Evolutionary conservation across 2,329 filamentous ascomycete species (phyloP).

Genomic region (Periconia digitata): DNA sequence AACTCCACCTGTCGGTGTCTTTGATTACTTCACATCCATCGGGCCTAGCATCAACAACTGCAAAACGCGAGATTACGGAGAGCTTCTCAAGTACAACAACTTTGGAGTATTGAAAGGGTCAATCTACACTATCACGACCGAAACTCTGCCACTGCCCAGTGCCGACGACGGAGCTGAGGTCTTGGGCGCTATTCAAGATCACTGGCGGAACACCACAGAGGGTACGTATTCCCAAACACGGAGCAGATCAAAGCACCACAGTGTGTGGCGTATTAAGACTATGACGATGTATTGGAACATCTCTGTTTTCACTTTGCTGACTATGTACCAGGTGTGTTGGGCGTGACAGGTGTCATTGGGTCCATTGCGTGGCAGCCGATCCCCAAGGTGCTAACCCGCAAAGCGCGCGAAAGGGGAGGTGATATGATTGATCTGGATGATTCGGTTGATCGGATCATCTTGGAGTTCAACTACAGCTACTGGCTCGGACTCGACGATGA

Average conservation of each 20-base stretch:
- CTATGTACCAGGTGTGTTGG: no score
- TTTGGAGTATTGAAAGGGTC: constrained; percentile 30
- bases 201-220: constrained; percentile 27
- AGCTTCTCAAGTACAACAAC: constrained; percentile 51
- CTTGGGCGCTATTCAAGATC: constrained; percentile 19
- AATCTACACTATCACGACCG: constrained; percentile 33
- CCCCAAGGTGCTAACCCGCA: constrained; percentile 23
- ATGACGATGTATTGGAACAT: no score
- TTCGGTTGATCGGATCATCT: constrained; percentile 45
- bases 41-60: constrained; percentile 46
- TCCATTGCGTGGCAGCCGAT: constrained; percentile 33
- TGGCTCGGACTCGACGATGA: constrained; percentile 33
- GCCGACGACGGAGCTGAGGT: constrained; percentile 20
- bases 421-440: constrained; percentile 45
- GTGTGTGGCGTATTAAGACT: no score
- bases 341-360: constrained; percentile 25
- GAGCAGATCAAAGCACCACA: no score
- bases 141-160: constrained; percentile 25
- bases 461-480: constrained; percentile 49
- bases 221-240: no score
- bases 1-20: constrained; percentile 54
- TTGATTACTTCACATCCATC: constrained; percentile 58
- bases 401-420: constrained; percentile 20
- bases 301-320: no score
- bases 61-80: constrained; percentile 52